Conservation (phyloP, 768 basidiomycete genomes). For the Mycena galopus region DNA sequence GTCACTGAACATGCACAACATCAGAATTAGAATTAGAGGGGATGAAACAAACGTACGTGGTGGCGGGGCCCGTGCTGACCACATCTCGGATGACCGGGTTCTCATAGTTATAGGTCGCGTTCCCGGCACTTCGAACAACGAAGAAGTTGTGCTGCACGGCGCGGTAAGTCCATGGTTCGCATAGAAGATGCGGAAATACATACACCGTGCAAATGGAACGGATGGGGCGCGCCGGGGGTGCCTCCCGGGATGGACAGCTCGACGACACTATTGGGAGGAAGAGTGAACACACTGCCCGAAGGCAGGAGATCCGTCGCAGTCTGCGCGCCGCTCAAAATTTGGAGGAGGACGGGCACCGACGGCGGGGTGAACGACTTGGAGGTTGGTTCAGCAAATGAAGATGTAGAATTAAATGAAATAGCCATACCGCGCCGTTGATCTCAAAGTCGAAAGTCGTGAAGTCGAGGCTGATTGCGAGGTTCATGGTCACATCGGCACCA, state of each 20-base stretch:
- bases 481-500: conserved; percentile 26
- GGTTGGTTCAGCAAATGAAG: not conserved
- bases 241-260: conserved; percentile 61
- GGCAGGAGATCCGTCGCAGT: conserved; percentile 55
- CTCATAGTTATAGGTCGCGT: conserved; percentile 49
- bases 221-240: conserved; percentile 49
- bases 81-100: conserved; percentile 71
- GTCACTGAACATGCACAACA: conserved; percentile 36
- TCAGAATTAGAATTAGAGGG: not conserved
- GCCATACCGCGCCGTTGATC: conserved; percentile 17
- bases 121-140: conserved; percentile 52
- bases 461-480: conserved; percentile 23
- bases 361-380: conserved; percentile 49
- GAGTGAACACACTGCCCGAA: conserved; percentile 54
- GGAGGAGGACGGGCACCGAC: conserved; percentile 59
- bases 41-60: conserved; percentile 1
- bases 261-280: conserved; percentile 60
- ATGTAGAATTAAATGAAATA: not conserved
- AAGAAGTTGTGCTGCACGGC: conserved; percentile 49
- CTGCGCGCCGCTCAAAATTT: conserved; percentile 61
- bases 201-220: conserved; percentile 50
- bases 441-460: conserved; percentile 11
- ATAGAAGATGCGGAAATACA: not conserved
- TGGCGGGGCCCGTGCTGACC: conserved; percentile 49
- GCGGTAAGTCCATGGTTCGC: not conserved